Evolutionary conservation across 2,329 filamentous ascomycete species (phyloP).

Genomic region (Fusarium sarcochroum): DNA sequence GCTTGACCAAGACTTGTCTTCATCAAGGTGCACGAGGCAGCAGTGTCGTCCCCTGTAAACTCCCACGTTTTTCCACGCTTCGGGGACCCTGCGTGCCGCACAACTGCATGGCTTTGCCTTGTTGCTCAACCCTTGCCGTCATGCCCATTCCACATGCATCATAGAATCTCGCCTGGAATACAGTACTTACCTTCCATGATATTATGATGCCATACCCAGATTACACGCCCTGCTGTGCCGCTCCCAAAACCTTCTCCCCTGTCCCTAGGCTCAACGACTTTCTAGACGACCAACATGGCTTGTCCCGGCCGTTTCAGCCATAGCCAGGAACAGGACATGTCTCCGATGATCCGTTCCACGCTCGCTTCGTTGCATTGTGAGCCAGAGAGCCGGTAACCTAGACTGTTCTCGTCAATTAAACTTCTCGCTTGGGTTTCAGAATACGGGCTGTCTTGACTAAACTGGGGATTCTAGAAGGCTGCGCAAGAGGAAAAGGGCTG

Average conservation of each 20-base stretch:
- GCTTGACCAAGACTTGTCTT: neutral
- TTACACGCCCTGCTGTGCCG: neutral
- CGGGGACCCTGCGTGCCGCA: conserved; percentile 33
- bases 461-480: conserved; percentile 15
- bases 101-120: conserved; percentile 14
- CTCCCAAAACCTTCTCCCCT: neutral
- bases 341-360: conserved; percentile 22
- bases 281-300: neutral
- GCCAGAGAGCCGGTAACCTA: conserved; percentile 44
- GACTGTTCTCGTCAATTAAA: conserved; percentile 31
- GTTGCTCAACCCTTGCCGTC: conserved; percentile 11
- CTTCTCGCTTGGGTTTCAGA: conserved; percentile 39
- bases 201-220: conserved; percentile 17
- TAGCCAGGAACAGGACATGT: conserved; percentile 40
- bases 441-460: conserved; percentile 31
- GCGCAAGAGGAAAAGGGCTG: neutral
- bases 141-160: conserved; percentile 20
- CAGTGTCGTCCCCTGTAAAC: conserved; percentile 20
- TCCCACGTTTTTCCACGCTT: conserved; percentile 36
- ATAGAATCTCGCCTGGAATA: conserved; percentile 1
- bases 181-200: conserved; percentile 13
- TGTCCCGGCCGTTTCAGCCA: conserved; percentile 37
- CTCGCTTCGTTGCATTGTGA: conserved; percentile 37
- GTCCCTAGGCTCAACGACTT: conserved; percentile 14
- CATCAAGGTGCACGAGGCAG: conserved; percentile 27